These are phyloP conservation scores for Rugosomyces carneus DNA, from an alignment of 1,284 basidiomycete species.

Conservation along the genomic window DNA sequence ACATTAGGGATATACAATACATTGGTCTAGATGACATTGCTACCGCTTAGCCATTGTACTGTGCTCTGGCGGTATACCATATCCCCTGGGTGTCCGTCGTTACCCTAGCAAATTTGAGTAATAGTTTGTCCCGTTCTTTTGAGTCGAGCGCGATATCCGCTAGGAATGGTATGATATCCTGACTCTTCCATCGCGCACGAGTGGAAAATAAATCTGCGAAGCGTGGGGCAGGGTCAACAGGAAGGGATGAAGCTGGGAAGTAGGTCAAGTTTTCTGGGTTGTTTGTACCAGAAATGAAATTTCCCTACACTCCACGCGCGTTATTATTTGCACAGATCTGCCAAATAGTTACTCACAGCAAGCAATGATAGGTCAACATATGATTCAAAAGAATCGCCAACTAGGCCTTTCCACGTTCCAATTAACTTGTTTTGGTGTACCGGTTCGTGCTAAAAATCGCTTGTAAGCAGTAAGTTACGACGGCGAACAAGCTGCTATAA, in stretches of 20 bases:
- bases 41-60: conserved; percentile 38
- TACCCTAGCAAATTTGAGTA: conserved; percentile 80
- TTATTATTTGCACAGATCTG: neutral
- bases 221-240: conserved; percentile 66
- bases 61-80: conserved; percentile 65
- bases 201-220: conserved; percentile 84
- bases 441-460: conserved; percentile 42
- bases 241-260: conserved; percentile 70
- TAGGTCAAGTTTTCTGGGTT: conserved; percentile 36
- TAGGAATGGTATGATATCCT: conserved; percentile 79
- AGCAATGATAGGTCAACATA: conserved; percentile 56
- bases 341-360: conserved; percentile 42
- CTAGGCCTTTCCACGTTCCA: conserved; percentile 57
- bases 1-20: too few relatives aligned
- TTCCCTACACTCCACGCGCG: conserved; percentile 46
- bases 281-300: conserved; percentile 48
- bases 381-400: conserved; percentile 70
- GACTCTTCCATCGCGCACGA: conserved; percentile 67
- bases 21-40: too few relatives aligned
- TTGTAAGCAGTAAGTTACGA: neutral
- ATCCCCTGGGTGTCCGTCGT: conserved; percentile 62
- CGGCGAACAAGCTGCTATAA: conserved; percentile 23
- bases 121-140: conserved; percentile 83
- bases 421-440: conserved; percentile 53
- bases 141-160: conserved; percentile 70